Percentiles rank a stretch among this genome's conserved stretches.
phyloP scores from a whole-genome alignment of 163 green algal genomes.

The Coccomyxa subellipsoidea region DNA sequence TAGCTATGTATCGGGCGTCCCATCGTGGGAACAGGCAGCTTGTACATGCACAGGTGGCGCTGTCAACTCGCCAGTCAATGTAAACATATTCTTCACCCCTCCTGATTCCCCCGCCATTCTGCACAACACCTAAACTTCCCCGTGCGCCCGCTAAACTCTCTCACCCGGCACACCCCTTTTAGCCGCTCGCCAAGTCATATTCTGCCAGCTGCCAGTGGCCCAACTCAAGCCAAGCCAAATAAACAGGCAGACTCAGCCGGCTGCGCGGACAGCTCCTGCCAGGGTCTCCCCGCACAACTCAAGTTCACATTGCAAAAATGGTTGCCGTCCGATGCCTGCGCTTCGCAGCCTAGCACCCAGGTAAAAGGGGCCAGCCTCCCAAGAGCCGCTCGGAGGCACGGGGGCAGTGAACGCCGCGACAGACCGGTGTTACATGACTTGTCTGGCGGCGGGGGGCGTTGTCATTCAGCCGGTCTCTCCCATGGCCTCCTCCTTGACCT shows the following conservation, averaged over 20 bases:
- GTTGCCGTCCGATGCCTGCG: not conserved
- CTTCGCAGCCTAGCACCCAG: not conserved
- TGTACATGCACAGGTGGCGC: not conserved
- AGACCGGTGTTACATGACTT: not conserved
- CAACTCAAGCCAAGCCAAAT: no score
- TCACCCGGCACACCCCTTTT: no score
- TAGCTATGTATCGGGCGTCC: not conserved
- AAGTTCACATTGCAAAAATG: not conserved
- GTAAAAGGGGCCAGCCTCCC: not conserved
- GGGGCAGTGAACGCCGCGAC: not conserved
- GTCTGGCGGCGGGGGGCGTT: not conserved
- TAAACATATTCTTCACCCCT: no score
- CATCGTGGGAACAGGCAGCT: not conserved
- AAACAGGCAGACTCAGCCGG: no score
- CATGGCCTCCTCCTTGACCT: conserved; percentile 26
- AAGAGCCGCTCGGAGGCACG: not conserved
- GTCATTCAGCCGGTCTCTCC: conserved; percentile 7
- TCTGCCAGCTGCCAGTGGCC: no score
- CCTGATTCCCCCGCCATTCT: no score
- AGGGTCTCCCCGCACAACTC: no score
- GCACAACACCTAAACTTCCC: no score
- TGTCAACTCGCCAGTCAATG: not conserved
- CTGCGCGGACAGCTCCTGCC: no score
- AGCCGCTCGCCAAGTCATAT: no score
- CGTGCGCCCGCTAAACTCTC: no score